These are phyloP conservation scores for Penicillium maclennaniae DNA, from an alignment of 495 filamentous ascomycete genomes.

Conservation along the genomic window DNA sequence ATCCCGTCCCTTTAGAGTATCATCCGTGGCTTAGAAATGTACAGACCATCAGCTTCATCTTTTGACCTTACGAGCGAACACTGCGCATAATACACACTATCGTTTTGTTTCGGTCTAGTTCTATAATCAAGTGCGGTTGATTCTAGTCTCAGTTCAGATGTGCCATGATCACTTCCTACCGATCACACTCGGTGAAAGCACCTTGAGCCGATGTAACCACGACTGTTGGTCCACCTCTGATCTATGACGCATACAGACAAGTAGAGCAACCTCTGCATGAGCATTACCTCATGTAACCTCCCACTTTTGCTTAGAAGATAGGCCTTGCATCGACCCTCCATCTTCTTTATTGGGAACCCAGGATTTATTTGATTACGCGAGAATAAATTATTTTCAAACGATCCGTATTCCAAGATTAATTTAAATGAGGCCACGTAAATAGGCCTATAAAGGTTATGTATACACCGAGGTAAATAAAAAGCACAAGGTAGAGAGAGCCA, in stretches of 20 bases:
- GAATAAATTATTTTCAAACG: background rate
- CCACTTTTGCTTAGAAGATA: background rate
- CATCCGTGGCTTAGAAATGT: background rate
- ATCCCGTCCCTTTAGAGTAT: too few species aligned
- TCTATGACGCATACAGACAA: background rate
- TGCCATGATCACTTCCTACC: background rate
- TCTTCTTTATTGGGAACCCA: background rate
- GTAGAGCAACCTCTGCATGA: background rate
- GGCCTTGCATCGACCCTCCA: background rate
- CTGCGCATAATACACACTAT: background rate
- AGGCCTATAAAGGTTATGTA: constrained; percentile 2
- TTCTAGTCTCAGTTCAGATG: background rate
- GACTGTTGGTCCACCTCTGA: background rate
- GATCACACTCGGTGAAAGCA: background rate
- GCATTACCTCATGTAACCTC: background rate
- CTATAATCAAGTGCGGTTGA: too few species aligned
- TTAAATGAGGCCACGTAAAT: background rate
- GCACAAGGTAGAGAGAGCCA: background rate
- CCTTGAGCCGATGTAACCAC: background rate
- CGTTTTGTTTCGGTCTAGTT: background rate
- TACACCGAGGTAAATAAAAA: constrained; percentile 7
- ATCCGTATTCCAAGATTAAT: background rate
- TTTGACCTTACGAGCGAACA: background rate
- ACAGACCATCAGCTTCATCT: background rate
- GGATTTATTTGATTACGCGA: background rate